Conservation (phyloP, 306 rosid species). For the Echinosophora koreensis region DNA sequence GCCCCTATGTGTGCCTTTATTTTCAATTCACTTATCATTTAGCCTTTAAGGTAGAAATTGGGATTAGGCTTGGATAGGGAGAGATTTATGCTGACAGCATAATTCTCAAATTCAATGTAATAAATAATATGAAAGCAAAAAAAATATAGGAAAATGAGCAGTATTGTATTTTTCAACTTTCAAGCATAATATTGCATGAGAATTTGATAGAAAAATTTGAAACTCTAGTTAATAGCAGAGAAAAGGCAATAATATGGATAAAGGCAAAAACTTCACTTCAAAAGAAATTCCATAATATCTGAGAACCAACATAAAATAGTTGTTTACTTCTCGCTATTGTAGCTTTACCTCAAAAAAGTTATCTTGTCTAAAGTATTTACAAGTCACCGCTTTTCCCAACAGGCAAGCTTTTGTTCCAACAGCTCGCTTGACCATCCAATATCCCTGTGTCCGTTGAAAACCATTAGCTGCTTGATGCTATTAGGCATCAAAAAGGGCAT, state of each 20-base stretch:
- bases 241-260: conserved; percentile 10
- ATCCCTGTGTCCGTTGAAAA: conserved; percentile 72
- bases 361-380: conserved; percentile 83
- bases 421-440: conserved; percentile 99
- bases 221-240: background rate
- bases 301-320: background rate
- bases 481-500: conserved; percentile 17
- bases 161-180: background rate
- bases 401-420: conserved; percentile 99
- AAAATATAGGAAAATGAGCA: background rate
- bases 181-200: background rate
- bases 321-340: conserved; percentile 7
- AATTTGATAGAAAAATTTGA: background rate
- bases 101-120: background rate
- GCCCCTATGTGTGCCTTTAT: background rate
- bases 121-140: conserved; percentile 2
- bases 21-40: background rate
- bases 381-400: conserved; percentile 89
- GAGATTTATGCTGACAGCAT: background rate
- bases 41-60: background rate
- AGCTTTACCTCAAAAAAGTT: conserved; percentile 87
- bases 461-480: conserved; percentile 31
- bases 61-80: background rate
- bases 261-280: background rate
- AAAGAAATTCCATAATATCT: background rate